phyloP scores from a whole-genome alignment of 1,139 yeast genomes.

The Hansenula sp. region DNA sequence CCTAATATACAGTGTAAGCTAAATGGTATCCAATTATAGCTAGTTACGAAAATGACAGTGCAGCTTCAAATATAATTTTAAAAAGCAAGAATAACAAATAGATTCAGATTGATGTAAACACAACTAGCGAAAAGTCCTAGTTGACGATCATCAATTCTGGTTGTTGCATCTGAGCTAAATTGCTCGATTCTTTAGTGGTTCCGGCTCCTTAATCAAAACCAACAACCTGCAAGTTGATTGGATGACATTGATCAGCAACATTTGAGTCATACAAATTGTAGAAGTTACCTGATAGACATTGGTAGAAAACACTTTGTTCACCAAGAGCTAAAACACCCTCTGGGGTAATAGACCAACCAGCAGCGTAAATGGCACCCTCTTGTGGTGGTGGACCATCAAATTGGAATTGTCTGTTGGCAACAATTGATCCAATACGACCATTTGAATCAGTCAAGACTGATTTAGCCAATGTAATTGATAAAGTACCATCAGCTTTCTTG shows the following conservation, averaged over 20 bases:
- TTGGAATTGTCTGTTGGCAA: slow-evolving; percentile 83
- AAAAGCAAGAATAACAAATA: too few relatives aligned
- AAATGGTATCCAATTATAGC: too few relatives aligned
- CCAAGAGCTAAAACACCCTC: slow-evolving; percentile 71
- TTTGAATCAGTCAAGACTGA: slow-evolving; percentile 52
- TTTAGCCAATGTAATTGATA: slow-evolving; percentile 48
- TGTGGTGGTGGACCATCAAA: slow-evolving; percentile 89
- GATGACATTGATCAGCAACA: slow-evolving; percentile 60
- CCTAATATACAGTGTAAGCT: too few relatives aligned
- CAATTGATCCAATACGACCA: slow-evolving; percentile 77
- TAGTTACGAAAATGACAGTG: too few relatives aligned
- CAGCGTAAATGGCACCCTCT: slow-evolving; percentile 83
- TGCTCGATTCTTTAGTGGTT: background rate
- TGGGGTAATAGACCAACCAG: slow-evolving; percentile 68
- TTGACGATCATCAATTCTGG: too few relatives aligned
- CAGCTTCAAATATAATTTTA: too few relatives aligned
- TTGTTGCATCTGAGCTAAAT: too few relatives aligned
- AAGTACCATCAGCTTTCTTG: slow-evolving; percentile 45
- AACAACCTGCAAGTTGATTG: slow-evolving; percentile 58
- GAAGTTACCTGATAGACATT: slow-evolving; percentile 74
- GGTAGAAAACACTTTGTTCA: slow-evolving; percentile 59
- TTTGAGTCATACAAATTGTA: slow-evolving; percentile 73
- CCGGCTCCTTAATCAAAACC: slow-evolving; percentile 32
- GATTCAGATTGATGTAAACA: too few relatives aligned
- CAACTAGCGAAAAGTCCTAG: too few relatives aligned